Evolutionary conservation across 805 yeast genomes (phyloP), one percentile per base, ranked within the genome.

Genomic region (Suhomyces prunicola): DNA sequence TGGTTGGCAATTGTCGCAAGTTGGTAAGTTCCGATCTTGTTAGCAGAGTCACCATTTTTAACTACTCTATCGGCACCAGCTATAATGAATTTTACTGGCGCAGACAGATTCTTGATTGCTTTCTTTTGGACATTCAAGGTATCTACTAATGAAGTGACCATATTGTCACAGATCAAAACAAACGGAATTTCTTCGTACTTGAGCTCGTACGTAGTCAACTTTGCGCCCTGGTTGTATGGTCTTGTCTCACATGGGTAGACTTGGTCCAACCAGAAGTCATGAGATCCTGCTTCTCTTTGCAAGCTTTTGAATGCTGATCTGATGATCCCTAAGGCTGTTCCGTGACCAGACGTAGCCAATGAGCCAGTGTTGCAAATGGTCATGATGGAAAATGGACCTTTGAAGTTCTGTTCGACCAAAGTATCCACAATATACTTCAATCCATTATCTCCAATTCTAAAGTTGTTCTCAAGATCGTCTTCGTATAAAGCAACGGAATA

Each of bases 331-430:
- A 93, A 77, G 0, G 98, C 98, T 5, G 99, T 93, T 29, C 99
- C 99, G 66, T 91, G 93, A 2, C 98, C 98, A 4, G 98, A 90
- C 1, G 99, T 93, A 1, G 99, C 99, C 54, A 93, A 76, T 0
- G 97, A 90, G 0, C 99, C 99, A 0, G 99, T 93, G 71, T 93
- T 93, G 71, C 99, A 93, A 52, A 94, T 89, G 1, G 98, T 93
- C 65, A 94, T 71, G 3, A 90, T 92, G 1, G 96, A 82, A 65
- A 91, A 85, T 4, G 86, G 86, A 10, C 87, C 90, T 17, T 68
- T 64, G 60, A 81, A 84, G 4, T 75, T 71, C 56, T 84, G 81
- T 15, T 68, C 57, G 17, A 66, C 60, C 57, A 87, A 71, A 24
- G 70, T 65, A 1, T 79, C 66, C 27, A 68, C 60, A 50, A 90